Conservation (phyloP, 2,329 filamentous ascomycete species). For the Fusarium hostae region DNA sequence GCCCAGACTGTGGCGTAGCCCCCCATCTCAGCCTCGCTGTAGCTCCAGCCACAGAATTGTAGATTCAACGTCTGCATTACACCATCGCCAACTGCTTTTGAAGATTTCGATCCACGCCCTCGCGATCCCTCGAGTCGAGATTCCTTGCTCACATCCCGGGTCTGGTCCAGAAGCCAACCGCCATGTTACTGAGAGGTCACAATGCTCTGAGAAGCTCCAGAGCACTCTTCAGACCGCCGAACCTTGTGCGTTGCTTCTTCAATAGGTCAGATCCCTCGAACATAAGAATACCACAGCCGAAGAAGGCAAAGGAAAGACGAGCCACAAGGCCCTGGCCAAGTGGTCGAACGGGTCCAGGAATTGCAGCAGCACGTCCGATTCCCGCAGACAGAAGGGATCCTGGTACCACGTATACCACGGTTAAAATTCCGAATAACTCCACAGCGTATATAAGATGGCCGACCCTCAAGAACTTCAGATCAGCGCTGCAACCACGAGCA, state of each 20-base stretch:
- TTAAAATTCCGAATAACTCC: slow-evolving; percentile 8
- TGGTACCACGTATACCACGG: neutral
- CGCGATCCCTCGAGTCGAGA: neutral
- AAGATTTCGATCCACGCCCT: neutral
- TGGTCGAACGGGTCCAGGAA: neutral
- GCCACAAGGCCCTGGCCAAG: slow-evolving; percentile 1
- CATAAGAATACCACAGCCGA: too few relatives aligned
- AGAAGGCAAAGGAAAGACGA: neutral
- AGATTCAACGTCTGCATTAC: slow-evolving; percentile 2
- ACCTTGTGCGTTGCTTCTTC: neutral
- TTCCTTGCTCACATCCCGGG: neutral
- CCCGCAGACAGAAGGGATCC: neutral
- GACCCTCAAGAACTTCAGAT: slow-evolving; percentile 38
- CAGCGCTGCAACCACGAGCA: slow-evolving; percentile 33
- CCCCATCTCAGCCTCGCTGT: slow-evolving; percentile 27
- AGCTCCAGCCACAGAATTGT: slow-evolving; percentile 33
- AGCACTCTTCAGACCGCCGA: neutral
- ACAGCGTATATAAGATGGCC: slow-evolving; percentile 28
- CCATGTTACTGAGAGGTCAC: neutral
- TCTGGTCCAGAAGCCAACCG: accelerated
- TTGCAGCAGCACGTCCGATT: neutral
- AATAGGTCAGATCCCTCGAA: neutral
- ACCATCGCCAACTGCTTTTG: neutral
- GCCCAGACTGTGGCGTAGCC: slow-evolving; percentile 21
- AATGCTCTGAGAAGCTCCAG: neutral